phyloP scores from a whole-genome alignment of 306 rosid species.

The Quercus glauca region DNA sequence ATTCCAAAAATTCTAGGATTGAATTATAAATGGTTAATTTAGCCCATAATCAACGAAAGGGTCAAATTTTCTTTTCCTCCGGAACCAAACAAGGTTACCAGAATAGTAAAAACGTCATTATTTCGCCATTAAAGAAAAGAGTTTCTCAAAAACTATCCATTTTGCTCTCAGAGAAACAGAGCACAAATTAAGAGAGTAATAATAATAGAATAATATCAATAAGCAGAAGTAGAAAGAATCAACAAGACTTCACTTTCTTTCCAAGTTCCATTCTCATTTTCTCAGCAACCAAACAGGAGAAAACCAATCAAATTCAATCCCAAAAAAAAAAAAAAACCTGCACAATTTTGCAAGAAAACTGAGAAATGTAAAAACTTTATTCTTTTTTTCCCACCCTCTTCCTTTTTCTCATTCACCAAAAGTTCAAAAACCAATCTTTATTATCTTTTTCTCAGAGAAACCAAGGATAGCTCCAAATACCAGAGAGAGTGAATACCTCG shows the following conservation, averaged over 20 bases:
- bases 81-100: constrained; percentile 15
- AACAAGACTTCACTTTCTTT: not conserved
- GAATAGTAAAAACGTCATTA: not conserved
- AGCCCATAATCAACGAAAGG: constrained; percentile 15
- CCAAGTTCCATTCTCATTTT: not conserved
- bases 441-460: constrained; percentile 3
- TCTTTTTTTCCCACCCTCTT: not conserved
- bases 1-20: not conserved
- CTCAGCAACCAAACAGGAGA: constrained; percentile 21
- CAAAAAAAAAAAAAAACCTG: not conserved
- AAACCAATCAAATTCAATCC: constrained; percentile 4
- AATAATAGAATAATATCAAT: not conserved
- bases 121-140: not conserved
- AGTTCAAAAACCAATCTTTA: not conserved
- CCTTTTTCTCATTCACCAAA: not conserved
- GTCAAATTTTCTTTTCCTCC: constrained; percentile 11
- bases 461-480: constrained; percentile 15
- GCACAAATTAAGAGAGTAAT: not conserved
- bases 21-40: not conserved
- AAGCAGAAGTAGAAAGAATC: not conserved
- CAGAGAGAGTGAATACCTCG: constrained; percentile 54
- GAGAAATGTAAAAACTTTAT: not conserved
- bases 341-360: not conserved
- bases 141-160: not conserved
- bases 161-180: constrained; percentile 10